phyloP scores from a whole-genome alignment of 768 basidiomycete genomes.

The Lentinus brumalis region DNA sequence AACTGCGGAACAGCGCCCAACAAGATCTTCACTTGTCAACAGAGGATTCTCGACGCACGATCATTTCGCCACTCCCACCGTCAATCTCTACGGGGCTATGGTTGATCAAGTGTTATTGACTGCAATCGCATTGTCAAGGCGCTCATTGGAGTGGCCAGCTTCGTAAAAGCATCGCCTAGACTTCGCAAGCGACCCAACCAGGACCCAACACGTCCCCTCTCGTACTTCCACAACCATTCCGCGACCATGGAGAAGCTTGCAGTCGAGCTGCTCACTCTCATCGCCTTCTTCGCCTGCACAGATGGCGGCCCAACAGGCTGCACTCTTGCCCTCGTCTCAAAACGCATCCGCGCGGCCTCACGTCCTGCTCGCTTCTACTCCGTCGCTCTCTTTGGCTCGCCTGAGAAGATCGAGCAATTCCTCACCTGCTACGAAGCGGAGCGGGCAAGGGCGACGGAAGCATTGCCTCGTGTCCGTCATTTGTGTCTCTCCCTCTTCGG shows the following conservation, averaged over 20 bases:
- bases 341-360: constrained; percentile 28
- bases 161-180: too few relatives aligned
- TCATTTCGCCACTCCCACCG: too few relatives aligned
- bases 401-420: constrained; percentile 8
- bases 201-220: too few relatives aligned
- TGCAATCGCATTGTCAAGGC: too few relatives aligned
- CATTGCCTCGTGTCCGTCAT: constrained; percentile 15
- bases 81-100: too few relatives aligned
- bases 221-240: background rate
- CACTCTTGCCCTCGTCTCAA: constrained; percentile 33
- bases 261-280: constrained; percentile 29
- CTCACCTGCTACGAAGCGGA: constrained; percentile 2
- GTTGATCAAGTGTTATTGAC: too few relatives aligned
- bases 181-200: too few relatives aligned
- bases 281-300: constrained; percentile 32
- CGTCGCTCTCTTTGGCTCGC: constrained; percentile 6
- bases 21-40: too few relatives aligned
- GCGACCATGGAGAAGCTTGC: constrained; percentile 24
- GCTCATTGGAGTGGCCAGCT: too few relatives aligned
- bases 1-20: too few relatives aligned
- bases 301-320: constrained; percentile 34
- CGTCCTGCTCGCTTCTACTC: constrained; percentile 22
- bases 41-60: too few relatives aligned
- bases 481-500: constrained; percentile 19
- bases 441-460: constrained; percentile 1